phyloP scores from a whole-genome alignment of 1,139 yeast species.

The Kluyveromyces marxianus region DNA sequence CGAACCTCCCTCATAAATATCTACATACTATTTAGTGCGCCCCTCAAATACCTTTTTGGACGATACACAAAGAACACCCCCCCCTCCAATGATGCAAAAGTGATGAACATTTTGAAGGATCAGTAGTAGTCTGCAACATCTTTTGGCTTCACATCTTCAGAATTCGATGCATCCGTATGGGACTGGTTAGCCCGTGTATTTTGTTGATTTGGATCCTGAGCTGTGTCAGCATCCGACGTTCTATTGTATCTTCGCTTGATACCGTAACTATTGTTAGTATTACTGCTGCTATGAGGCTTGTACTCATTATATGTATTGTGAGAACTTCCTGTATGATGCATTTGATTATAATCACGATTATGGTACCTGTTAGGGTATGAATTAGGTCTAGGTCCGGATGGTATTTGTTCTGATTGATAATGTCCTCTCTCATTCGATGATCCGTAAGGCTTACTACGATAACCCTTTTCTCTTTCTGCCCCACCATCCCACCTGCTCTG shows the following conservation, averaged over 20 bases:
- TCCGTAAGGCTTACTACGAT: not conserved
- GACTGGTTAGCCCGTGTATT: not conserved
- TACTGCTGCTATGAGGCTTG: not conserved
- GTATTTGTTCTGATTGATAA: not conserved
- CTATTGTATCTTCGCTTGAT: not conserved
- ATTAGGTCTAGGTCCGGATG: not conserved
- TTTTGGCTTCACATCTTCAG: slow-evolving; percentile 1
- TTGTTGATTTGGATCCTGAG: not conserved
- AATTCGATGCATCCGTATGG: not conserved
- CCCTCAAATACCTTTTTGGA: too few relatives aligned
- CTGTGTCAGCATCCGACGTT: not conserved
- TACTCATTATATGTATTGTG: not conserved
- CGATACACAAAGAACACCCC: too few relatives aligned
- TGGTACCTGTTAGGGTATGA: not conserved
- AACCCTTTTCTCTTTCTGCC: not conserved
- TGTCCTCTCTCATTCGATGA: not conserved
- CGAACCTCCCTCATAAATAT: not conserved
- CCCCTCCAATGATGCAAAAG: too few relatives aligned
- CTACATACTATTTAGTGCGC: slow-evolving; percentile 3
- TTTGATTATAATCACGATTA: not conserved
- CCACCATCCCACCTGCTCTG: not conserved
- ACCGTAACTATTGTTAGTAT: not conserved
- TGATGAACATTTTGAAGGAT: not conserved
- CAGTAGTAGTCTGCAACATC: slow-evolving; percentile 6
- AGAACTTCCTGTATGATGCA: not conserved